These are phyloP conservation scores for Orbilia brochopaga DNA, from an alignment of 2,329 filamentous ascomycete species.

Conservation along the genomic window DNA sequence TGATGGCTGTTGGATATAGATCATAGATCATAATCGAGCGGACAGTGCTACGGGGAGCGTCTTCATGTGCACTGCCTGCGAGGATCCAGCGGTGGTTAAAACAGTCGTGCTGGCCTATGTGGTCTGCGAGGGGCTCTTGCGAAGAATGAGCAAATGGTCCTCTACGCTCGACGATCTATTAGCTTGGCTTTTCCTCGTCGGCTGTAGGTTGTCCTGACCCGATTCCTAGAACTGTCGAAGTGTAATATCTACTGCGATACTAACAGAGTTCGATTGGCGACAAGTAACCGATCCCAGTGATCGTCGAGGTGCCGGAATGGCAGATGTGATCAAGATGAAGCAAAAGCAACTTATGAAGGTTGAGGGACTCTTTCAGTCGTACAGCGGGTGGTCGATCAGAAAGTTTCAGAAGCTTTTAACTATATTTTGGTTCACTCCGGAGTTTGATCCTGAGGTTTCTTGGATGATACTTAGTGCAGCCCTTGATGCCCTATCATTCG, in stretches of 20 bases:
- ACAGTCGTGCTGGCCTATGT: constrained; percentile 69
- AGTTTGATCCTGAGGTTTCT: constrained; percentile 67
- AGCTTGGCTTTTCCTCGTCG: constrained; percentile 69
- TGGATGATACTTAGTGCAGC: constrained; percentile 64
- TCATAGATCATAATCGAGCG: constrained; percentile 72
- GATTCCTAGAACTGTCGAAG: too few relatives aligned
- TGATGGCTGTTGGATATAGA: too few relatives aligned
- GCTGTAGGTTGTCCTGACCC: constrained; percentile 58
- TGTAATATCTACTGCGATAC: too few relatives aligned
- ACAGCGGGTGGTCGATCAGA: neutral
- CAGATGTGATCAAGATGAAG: too few relatives aligned
- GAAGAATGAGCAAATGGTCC: constrained; percentile 61
- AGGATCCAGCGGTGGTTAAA: constrained; percentile 70
- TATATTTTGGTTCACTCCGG: constrained; percentile 68
- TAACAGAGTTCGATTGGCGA: too few relatives aligned
- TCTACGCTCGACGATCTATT: constrained; percentile 62
- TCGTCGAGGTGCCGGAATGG: too few relatives aligned
- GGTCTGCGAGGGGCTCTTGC: constrained; percentile 61
- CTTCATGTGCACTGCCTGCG: constrained; percentile 67
- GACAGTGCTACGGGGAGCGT: constrained; percentile 66
- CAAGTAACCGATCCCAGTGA: too few relatives aligned
- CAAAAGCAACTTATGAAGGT: too few relatives aligned
- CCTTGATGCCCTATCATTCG: neutral
- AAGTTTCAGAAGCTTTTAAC: constrained; percentile 62
- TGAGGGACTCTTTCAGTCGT: too few relatives aligned